Base-by-base conservation (phyloP, 2,329 filamentous ascomycete genomes). In the Aspergillus brasiliensis region DNA sequence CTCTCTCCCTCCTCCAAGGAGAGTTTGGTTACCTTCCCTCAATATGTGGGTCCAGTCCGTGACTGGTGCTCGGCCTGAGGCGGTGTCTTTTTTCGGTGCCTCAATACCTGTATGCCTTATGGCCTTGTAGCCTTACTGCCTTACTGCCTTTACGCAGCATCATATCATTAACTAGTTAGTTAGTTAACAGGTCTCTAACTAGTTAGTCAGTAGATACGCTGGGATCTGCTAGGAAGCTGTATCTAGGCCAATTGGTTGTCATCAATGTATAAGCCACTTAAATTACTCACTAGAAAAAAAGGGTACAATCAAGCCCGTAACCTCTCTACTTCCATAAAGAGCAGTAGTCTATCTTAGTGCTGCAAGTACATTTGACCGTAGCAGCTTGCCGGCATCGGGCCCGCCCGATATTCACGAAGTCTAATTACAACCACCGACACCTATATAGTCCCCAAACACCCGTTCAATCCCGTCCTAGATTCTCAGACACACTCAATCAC, bases 361-460 rank as follows among this genome's bases (percentile, higher is more conserved):
- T 34, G 11, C n/a, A n/a, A n/a, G n/a, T 13, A 15, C 31, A 13
- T 15, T 5, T 5, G 31, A 31, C 46, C 54, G 38, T 37, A 27
- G 37, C 38, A 27, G n/a, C 23, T 40, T 19, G 15, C 64, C 64
- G 64, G 64, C 59, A 62, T 62, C 67, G 65, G 66, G 53, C 15
- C 61, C 56, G 52, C 57, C 59, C 65, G 65, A 56, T 58, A 62
- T 61, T 54, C 23, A 60, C 56, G 13, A 11, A 23, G 19, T 17
- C 34, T 21, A 8, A 25, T 13, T n/a, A 23, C 11, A 15, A 51
- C 28, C 17, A 8, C 40, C 11, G 13, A 28, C 19, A 17, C 8
- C 19, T 48, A 48, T 23, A 48, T 48, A 48, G 25, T 25, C 42
- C 44, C 44, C 38, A 56, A 19, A 42, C 13, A 28, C 13, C 31